Evolutionary conservation across 2,329 filamentous ascomycete genomes (phyloP).

Genomic region (Xylaria multiplex): DNA sequence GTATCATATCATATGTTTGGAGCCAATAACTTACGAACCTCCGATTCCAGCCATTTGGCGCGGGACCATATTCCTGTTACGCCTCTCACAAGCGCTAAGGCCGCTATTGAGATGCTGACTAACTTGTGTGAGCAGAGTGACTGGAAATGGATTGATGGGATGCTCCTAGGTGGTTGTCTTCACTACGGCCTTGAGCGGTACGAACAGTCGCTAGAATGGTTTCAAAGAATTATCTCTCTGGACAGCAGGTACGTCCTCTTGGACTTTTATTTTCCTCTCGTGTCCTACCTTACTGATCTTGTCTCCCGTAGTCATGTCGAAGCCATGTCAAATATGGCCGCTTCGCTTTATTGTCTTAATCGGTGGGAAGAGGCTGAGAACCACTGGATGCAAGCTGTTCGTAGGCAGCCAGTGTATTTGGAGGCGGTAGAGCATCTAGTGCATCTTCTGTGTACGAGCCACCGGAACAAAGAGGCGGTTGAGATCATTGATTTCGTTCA

Average conservation of each 20-base stretch:
- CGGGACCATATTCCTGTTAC: conserved; percentile 49
- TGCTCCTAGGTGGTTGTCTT: conserved; percentile 89
- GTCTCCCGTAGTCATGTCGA: conserved; percentile 76
- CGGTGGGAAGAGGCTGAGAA: conserved; percentile 84
- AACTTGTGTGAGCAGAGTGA: conserved; percentile 80
- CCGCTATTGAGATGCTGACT: conserved; percentile 76
- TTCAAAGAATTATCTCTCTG: conserved; percentile 68
- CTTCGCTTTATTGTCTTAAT: conserved; percentile 84
- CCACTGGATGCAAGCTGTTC: conserved; percentile 87
- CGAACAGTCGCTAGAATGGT: conserved; percentile 79
- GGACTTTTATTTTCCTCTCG: not conserved
- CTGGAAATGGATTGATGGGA: conserved; percentile 93
- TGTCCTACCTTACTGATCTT: conserved; percentile 18
- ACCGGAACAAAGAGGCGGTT: conserved; percentile 85
- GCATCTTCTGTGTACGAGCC: conserved; percentile 82
- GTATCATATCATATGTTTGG: conserved; percentile 44
- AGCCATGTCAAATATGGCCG: conserved; percentile 91
- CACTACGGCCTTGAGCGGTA: conserved; percentile 91
- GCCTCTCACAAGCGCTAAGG: conserved; percentile 66
- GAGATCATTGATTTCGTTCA: conserved; percentile 89
- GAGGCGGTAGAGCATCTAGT: conserved; percentile 96
- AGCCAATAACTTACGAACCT: conserved; percentile 38
- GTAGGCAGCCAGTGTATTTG: conserved; percentile 84
- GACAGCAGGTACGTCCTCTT: conserved; percentile 62
- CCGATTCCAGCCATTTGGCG: conserved; percentile 33